phyloP scores from a whole-genome alignment of 768 basidiomycete species.

The Serendipita sp. region DNA sequence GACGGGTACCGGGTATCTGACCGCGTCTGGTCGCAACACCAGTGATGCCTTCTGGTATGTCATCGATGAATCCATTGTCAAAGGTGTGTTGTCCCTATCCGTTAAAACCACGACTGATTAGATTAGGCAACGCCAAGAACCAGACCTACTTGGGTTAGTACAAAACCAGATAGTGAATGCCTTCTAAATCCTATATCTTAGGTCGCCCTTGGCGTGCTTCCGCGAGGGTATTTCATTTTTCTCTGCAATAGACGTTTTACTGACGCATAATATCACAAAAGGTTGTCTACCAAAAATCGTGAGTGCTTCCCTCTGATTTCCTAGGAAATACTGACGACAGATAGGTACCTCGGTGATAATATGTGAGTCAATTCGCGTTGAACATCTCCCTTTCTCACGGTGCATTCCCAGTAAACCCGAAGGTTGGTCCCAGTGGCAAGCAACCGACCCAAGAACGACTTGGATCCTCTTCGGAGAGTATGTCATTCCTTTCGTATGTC shows the following conservation, averaged over 20 bases:
- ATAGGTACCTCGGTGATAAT: constrained; percentile 9
- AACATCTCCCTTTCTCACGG: background rate
- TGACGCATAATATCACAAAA: too few relatives aligned
- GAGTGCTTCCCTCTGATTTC: background rate
- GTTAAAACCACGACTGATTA: background rate
- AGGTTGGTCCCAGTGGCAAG: constrained; percentile 10
- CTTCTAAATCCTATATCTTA: background rate
- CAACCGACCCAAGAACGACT: constrained; percentile 7
- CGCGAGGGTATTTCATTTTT: constrained; percentile 20
- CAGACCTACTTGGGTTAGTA: constrained; percentile 26
- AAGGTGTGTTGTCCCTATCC: background rate
- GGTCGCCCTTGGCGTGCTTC: background rate
- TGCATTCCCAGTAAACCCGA: constrained; percentile 4
- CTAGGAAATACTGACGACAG: constrained; percentile 14
- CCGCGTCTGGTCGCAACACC: constrained; percentile 1
- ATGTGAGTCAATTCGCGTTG: background rate
- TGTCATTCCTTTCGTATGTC: background rate
- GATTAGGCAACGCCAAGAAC: background rate
- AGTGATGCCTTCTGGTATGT: background rate
- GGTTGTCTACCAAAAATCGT: constrained; percentile 30
- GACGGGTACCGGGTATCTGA: background rate
- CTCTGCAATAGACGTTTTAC: too few relatives aligned
- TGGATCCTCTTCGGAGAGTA: constrained; percentile 11
- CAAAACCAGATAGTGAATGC: background rate
- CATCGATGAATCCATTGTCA: background rate